Evolutionary conservation across 371 early-diverging fungal species (phyloP).

Genomic region (Rhizopus arrhizus): DNA sequence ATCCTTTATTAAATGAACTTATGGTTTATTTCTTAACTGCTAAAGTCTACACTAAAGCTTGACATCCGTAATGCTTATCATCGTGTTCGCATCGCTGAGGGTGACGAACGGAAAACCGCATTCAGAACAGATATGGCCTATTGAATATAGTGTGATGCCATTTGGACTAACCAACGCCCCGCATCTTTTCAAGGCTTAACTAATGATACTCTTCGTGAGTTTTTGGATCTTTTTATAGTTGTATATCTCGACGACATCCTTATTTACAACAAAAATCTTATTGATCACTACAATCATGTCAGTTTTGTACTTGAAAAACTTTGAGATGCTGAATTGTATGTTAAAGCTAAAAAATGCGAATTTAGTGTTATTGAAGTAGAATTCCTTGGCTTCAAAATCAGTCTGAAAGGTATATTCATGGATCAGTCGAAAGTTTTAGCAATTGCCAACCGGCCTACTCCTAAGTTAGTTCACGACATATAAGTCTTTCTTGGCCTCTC

Average conservation of each 20-base stretch:
- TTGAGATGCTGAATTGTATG: slow-evolving; percentile 26
- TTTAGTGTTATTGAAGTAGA: slow-evolving; percentile 35
- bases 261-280: slow-evolving; percentile 40
- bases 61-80: slow-evolving; percentile 46
- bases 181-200: slow-evolving; percentile 49
- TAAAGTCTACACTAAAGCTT: slow-evolving; percentile 30
- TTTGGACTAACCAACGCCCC: slow-evolving; percentile 58
- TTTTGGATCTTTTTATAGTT: slow-evolving; percentile 37
- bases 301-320: slow-evolving; percentile 36
- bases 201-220: slow-evolving; percentile 32
- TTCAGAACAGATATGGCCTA: slow-evolving; percentile 26
- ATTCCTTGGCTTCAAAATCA: slow-evolving; percentile 51
- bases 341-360: slow-evolving; percentile 45
- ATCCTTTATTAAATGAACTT: slow-evolving; percentile 25
- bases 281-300: slow-evolving; percentile 46
- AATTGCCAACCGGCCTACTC: slow-evolving; percentile 44
- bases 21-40: slow-evolving; percentile 21
- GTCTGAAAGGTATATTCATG: slow-evolving; percentile 23
- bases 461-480: slow-evolving; percentile 35
- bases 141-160: slow-evolving; percentile 52
- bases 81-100: slow-evolving; percentile 24
- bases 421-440: slow-evolving; percentile 38
- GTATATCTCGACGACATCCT: slow-evolving; percentile 53
- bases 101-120: slow-evolving; percentile 9
- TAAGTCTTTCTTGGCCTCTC: slow-evolving; percentile 54